phyloP scores from a whole-genome alignment of 2,329 filamentous ascomycete species.

The Fusarium anguioides region DNA sequence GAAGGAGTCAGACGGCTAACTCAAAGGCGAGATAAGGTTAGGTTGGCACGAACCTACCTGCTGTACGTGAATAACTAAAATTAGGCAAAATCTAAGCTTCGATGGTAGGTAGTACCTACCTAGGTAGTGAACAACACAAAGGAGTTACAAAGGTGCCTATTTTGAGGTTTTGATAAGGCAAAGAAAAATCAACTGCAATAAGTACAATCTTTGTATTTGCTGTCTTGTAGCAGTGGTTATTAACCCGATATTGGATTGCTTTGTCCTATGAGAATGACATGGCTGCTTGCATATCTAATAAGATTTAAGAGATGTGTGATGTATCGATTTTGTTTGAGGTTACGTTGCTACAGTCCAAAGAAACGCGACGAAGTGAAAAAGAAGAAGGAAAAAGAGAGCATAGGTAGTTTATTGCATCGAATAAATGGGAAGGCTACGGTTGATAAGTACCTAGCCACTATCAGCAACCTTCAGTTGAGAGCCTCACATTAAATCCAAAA shows the following conservation, averaged over 20 bases:
- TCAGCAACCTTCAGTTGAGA: neutral
- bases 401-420: no score
- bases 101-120: no score
- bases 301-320: no score
- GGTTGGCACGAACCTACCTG: conserved; percentile 1
- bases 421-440: neutral
- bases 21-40: neutral
- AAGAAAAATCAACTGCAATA: neutral
- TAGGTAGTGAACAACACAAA: conserved; percentile 15
- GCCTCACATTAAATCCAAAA: neutral
- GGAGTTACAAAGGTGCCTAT: neutral
- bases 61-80: neutral
- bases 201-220: neutral
- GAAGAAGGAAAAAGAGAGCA: no score
- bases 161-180: neutral
- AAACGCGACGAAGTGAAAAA: no score
- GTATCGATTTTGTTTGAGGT: no score
- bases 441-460: no score
- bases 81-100: neutral
- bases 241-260: neutral
- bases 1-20: conserved; percentile 21
- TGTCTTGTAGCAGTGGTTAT: neutral
- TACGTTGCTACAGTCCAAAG: no score
- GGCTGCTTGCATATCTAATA: neutral
- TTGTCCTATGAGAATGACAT: neutral